Conservation (phyloP, 768 basidiomycete genomes). For the Mrakia frigida region DNA sequence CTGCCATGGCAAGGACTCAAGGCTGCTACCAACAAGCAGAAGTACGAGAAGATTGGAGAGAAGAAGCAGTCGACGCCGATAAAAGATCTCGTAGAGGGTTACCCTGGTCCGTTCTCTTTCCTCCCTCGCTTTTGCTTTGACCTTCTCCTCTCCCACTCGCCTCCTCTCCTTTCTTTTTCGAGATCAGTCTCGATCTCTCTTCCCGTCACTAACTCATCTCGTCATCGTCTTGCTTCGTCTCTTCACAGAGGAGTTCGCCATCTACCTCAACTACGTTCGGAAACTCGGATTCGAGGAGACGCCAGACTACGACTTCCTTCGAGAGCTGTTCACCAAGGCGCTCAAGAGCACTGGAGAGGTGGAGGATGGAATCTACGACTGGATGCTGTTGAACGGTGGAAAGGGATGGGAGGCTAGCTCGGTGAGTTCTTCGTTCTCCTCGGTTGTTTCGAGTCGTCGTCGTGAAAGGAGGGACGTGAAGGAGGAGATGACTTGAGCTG, state of each 20-base stretch:
- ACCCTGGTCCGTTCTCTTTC: conserved; percentile 62
- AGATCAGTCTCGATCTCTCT: not conserved
- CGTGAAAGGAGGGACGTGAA: not conserved
- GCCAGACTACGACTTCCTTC: conserved; percentile 96
- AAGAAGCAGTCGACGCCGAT: conserved; percentile 98
- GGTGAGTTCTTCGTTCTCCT: conserved; percentile 49
- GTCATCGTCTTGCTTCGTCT: conserved; percentile 29
- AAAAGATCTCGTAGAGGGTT: conserved; percentile 92
- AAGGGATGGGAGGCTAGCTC: conserved; percentile 87
- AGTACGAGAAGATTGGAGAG: conserved; percentile 99
- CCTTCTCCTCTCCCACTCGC: too few species aligned
- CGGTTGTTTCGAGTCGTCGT: not conserved
- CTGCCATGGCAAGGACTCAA: conserved; percentile 98
- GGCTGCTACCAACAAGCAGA: conserved; percentile 99
- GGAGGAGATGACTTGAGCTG: not conserved
- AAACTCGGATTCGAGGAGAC: conserved; percentile 99
- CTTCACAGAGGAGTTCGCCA: conserved; percentile 87
- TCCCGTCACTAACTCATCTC: conserved; percentile 9
- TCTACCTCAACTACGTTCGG: conserved; percentile 97
- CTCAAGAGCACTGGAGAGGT: conserved; percentile 83
- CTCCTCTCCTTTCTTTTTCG: too few species aligned
- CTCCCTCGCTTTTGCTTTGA: conserved; percentile 18
- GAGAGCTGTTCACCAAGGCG: conserved; percentile 89
- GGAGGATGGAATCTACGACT: conserved; percentile 93
- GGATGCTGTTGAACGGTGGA: conserved; percentile 88